Evolutionary conservation across 495 filamentous ascomycete genomes (phyloP), one percentile per base, ranked within the genome.

Genomic region (Cenococcum geophilum): DNA sequence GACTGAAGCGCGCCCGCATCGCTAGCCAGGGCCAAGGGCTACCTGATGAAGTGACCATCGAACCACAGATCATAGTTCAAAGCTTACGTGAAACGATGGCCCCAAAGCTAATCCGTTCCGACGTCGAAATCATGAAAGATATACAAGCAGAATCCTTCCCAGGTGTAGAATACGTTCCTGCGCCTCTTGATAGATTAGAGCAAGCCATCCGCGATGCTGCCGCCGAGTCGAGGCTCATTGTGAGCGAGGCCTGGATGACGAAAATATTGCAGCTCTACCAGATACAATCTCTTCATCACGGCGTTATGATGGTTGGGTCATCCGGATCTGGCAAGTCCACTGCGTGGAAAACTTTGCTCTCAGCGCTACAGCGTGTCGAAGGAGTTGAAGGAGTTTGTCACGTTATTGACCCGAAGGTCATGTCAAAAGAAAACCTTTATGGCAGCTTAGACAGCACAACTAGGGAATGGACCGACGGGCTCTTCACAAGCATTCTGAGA

Each of bases 261-360:
- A 99, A 99, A 78, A 86, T 92, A 51, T 78, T 97, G 6, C 93
- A 99, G 69, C 82, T 99, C 6, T 96, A 91, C 73, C 93, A 99
- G 72, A 99, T 99, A 62, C 93, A 99, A 74, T 86, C 81, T 55
- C 93, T 97, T 47, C 93, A 99, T 68, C 93, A 99, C 66, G 93
- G 93, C 83, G 95, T 99, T 18, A 99, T 99, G 95, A 97, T 97
- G 93, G 93, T 99, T 5, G 93, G 93, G 47, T 88, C 87, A 68
- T 97, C 93, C 4, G 93, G 93, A 11, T 86, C 92, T 36, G 93
- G 93, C 64, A 99, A 99, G 76, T 96, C 93, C 56, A 83, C 87
- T 5, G 87, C 92, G 20, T 99, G 95, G 93, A 90, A 89, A 70
- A 85, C 95, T 18, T 80, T 99, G n/a, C 81, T 99, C 11, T 87